phyloP scores from a whole-genome alignment of 768 basidiomycete genomes.

The Trametes sanguinea region DNA sequence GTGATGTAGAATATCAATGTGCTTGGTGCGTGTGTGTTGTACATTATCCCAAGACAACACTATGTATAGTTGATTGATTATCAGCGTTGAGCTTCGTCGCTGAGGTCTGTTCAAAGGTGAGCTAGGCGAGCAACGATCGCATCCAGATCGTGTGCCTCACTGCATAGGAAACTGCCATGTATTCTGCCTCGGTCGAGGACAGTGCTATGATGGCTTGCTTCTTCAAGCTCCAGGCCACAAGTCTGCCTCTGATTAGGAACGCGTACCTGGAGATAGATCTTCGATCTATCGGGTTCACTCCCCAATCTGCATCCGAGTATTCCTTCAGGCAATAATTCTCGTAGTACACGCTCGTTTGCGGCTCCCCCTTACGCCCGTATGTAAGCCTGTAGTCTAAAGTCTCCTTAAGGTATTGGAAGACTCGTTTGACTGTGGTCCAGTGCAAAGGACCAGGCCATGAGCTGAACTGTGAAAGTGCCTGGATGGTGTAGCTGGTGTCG shows the following conservation, averaged over 20 bases:
- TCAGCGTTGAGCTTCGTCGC: slow-evolving; percentile 12
- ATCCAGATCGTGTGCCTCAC: slow-evolving; percentile 38
- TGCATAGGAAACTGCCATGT: slow-evolving; percentile 36
- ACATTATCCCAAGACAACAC: slow-evolving; percentile 13
- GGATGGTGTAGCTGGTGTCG: slow-evolving; percentile 36
- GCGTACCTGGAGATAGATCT: slow-evolving; percentile 33
- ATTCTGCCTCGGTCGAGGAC: slow-evolving; percentile 41
- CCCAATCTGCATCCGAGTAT: slow-evolving; percentile 40
- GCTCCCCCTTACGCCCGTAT: slow-evolving; percentile 11
- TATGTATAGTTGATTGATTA: slow-evolving; percentile 13
- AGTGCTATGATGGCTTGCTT: slow-evolving; percentile 35
- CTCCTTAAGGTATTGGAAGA: slow-evolving; percentile 36
- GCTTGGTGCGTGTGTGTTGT: slow-evolving; percentile 31
- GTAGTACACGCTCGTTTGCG: neutral
- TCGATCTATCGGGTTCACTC: slow-evolving; percentile 25
- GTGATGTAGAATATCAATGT: slow-evolving; percentile 36
- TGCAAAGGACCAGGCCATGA: slow-evolving; percentile 28
- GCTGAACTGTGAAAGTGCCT: slow-evolving; percentile 23
- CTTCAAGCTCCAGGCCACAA: slow-evolving; percentile 35
- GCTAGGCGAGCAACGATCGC: slow-evolving; percentile 29
- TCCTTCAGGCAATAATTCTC: slow-evolving; percentile 9
- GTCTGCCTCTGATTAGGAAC: slow-evolving; percentile 31
- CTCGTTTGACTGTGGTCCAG: slow-evolving; percentile 31
- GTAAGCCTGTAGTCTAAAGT: slow-evolving; percentile 25
- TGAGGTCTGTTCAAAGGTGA: slow-evolving; percentile 18